Evolutionary conservation across 495 filamentous ascomycete genomes (phyloP).

Genomic region (Penicillium steckii): DNA sequence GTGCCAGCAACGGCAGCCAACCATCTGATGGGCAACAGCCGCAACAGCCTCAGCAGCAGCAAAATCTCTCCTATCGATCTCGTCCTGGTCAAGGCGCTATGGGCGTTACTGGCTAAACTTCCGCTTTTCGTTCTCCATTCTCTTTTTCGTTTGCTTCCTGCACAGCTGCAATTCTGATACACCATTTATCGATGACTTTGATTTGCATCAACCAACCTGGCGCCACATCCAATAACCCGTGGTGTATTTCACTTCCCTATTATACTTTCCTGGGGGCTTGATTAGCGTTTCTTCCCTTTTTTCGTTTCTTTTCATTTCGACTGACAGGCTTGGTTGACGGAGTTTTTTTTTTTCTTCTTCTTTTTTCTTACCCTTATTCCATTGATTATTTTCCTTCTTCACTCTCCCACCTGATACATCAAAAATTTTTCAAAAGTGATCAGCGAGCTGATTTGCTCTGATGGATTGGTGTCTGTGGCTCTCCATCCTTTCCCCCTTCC

Average conservation of each 20-base stretch:
- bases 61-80: constrained; percentile 41
- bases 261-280: constrained; percentile 26
- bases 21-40: constrained; percentile 34
- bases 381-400: constrained; percentile 10
- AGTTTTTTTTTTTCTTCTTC: constrained; percentile 21
- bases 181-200: constrained; percentile 22
- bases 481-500: constrained; percentile 5
- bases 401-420: constrained; percentile 7
- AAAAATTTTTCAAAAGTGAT: constrained; percentile 30
- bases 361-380: constrained; percentile 4
- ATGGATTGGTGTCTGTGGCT: constrained; percentile 16
- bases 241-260: constrained; percentile 18
- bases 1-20: constrained; percentile 43
- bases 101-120: constrained; percentile 43
- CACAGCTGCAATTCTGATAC: constrained; percentile 21
- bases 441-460: constrained; percentile 18
- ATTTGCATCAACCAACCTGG: constrained; percentile 23
- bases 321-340: constrained; percentile 36
- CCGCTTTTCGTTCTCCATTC: constrained; percentile 9
- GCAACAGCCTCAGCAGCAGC: no score
- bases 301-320: constrained; percentile 25
- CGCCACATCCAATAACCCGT: constrained; percentile 12
- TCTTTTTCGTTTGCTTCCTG: constrained; percentile 15
- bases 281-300: constrained; percentile 32
- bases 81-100: constrained; percentile 43